Evolutionary conservation across 2,329 filamentous ascomycete species (phyloP).

Genomic region (Phoma herbarum): DNA sequence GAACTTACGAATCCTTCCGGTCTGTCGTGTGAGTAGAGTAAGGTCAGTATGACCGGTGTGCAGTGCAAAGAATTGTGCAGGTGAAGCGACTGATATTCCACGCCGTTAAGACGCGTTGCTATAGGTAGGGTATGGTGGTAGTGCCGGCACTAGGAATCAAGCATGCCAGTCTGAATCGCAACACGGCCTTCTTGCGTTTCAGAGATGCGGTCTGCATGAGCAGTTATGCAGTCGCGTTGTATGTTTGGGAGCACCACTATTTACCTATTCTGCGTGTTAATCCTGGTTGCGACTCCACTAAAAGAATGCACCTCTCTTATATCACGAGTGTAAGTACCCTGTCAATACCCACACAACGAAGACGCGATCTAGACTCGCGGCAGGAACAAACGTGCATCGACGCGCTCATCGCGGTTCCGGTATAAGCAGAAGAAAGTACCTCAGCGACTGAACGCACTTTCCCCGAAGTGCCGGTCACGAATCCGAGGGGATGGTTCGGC

Average conservation of each 20-base stretch:
- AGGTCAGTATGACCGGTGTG: neutral
- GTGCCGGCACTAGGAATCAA: slow-evolving; percentile 7
- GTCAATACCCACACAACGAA: slow-evolving; percentile 6
- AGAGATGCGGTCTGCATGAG: slow-evolving; percentile 10
- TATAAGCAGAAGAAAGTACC: slow-evolving; percentile 9
- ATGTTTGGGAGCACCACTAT: slow-evolving; percentile 11
- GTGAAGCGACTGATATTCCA: slow-evolving; percentile 3
- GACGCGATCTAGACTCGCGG: neutral
- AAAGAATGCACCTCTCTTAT: slow-evolving; percentile 12
- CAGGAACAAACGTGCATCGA: neutral
- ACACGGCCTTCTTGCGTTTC: slow-evolving; percentile 5
- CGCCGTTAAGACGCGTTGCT: neutral
- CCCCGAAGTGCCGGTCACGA: neutral
- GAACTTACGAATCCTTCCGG: neutral
- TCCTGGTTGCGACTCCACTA: slow-evolving; percentile 6
- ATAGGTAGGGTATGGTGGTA: slow-evolving; percentile 3
- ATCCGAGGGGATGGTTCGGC: slow-evolving; percentile 15
- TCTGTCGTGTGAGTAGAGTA: neutral
- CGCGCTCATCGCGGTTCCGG: slow-evolving; percentile 13
- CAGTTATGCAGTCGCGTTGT: slow-evolving; percentile 14
- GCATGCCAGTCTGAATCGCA: slow-evolving; percentile 4
- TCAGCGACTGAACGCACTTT: slow-evolving; percentile 5
- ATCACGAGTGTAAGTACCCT: slow-evolving; percentile 9
- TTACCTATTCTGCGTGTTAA: slow-evolving; percentile 5
- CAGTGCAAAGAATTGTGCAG: slow-evolving; percentile 1